Evolutionary conservation across 305 asterid genomes (phyloP), one percentile per base, ranked within the genome.

Genomic region (Rubia peregrina): DNA sequence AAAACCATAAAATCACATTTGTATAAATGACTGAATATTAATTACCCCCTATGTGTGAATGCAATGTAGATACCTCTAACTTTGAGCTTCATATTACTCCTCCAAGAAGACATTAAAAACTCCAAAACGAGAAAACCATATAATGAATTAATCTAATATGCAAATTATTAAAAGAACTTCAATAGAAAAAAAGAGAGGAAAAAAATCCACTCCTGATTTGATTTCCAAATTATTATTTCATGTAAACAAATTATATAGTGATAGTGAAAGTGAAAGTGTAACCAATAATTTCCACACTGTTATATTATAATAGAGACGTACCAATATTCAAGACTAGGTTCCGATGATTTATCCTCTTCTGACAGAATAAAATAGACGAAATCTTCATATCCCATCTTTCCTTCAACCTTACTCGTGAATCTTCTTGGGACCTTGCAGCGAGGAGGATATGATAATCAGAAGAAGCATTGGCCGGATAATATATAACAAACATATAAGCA

Each of bases 311-410:
- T 14, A 17, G 43, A 60, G 48, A 80, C 86, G 65, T 82, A 93
- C 98, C 98, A 93, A 77, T 88, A 93, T 72, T 91, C 98, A 77
- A 93, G 97, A 81, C 96, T 85, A 74, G 96, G 98, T 79, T 89
- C 96, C 21, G 97, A 93, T 70, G 98, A 82, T 81, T 93, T 93
- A 84, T 91, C 97, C 84, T 93, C 98, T 89, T 93, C 98, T n/a
- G 98, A 88, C 84, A 93, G 83, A 76, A 93, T 93, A 84, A 93
- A 93, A 80, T 93, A 89, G 72, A 89, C 96, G 26, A 93, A 93
- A 83, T 93, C 98, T 88, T 93, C 98, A 85, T 93, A 93, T 67
- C 96, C 98, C 98, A 93, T 93, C 87, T 91, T 93, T 74, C 98
- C 98, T 81, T 93, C 97, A 83, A 89, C 92, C 83, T 89, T 93